Evolutionary conservation across 2,329 filamentous ascomycete species (phyloP), one percentile per base, ranked within the genome.

Genomic region (Trichoderma semiorbis): DNA sequence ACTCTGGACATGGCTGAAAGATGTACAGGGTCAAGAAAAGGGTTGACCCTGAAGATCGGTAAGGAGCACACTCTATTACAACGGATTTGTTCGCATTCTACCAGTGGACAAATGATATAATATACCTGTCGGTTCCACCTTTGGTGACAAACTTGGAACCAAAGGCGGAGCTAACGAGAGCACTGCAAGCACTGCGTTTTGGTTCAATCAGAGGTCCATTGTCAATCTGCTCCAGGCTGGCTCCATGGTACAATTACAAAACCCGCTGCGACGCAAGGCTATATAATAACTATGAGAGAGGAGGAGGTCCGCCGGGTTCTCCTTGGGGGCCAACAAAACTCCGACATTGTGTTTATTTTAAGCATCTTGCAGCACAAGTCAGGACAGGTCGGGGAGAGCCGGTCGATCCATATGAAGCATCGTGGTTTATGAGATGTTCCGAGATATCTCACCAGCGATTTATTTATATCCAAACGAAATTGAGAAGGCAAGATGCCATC

Each of bases 1-100:
- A 79, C 34, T 57, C 63, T 16, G 72, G 67, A 53, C 67, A 69
- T 4, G 67, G 67, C 7, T 69, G 57, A 69, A 62, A 36, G 28
- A 14, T 7, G n/a, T 10, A 11, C n/a, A n/a, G 21, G 28, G 34
- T 21, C 57, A 36, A 53, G 16, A 47, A 67, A 36, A 16, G 50
- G 36, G 26, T 16, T 58, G 16, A 62, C 34, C 21, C 28, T 26
- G 53, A 24, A 24, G n/a, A 24, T 12, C 47, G 11, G 3, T 53
- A 53, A 14, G 21, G 47, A 36, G 18, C 11, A 39, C 36, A 14
- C 24, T 16, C 30, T 16, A 8, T 16, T 26, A 21, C 3, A 43
- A 21, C 10, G n/a, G 18, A 7, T n/a, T 28, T 30, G 62, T 30
- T 0, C 47, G 5, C 5, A 53, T 7, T 53, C 21, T 24, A 14